Evolutionary conservation across 345 rosid genomes (phyloP), one percentile per base, ranked within the genome.

Genomic region (Eucalyptus pauciflora): DNA sequence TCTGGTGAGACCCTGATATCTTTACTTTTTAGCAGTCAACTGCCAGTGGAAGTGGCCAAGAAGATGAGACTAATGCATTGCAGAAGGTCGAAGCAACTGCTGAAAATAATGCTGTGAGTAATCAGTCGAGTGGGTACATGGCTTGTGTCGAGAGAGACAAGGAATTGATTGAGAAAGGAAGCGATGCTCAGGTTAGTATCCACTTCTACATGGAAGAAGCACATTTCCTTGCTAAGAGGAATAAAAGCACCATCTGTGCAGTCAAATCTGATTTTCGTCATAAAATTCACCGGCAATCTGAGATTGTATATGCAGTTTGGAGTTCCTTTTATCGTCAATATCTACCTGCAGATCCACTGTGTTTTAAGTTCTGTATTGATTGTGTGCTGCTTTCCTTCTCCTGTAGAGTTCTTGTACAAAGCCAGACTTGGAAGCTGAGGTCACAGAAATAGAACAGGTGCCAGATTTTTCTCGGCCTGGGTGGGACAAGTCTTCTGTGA

Each of bases 381-480:
- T 20, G 6, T 37, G 81, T 87, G 91, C 86, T 91, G 87, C 90
- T 89, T 93, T 80, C 54, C 90, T 91, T 93, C 87, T 92, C 79
- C 89, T 94, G 94, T 94, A 95, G 99, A 97, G 98, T 94, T 95
- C 98, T 89, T 96, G 96, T 91, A 94, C 97, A 49, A 96, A 94
- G 89, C 96, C 96, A 67, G 96, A 95, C 86, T 88, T 92, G 92
- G 96, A 95, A 91, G 94, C 93, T 43, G 97, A 96, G 89, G 89
- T 92, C 86, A 92, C 91, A 24, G 92, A 88, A 52, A 89, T 92
- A 88, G 94, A 94, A 87, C 94, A 91, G 79, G 60, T 87, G 87
- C 90, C 52, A 56, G 94, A 93, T 29, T 54, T 79, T 58, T 50
- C 91, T 27, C 88, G 27, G 87, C 91, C 91, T 50, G 86, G 58